A percentile compares a stretch with the other conserved stretches of the same genome.
These are phyloP conservation scores for Phoma herbarum DNA, from an alignment of 2,329 filamentous ascomycete species.

Conservation along the genomic window DNA sequence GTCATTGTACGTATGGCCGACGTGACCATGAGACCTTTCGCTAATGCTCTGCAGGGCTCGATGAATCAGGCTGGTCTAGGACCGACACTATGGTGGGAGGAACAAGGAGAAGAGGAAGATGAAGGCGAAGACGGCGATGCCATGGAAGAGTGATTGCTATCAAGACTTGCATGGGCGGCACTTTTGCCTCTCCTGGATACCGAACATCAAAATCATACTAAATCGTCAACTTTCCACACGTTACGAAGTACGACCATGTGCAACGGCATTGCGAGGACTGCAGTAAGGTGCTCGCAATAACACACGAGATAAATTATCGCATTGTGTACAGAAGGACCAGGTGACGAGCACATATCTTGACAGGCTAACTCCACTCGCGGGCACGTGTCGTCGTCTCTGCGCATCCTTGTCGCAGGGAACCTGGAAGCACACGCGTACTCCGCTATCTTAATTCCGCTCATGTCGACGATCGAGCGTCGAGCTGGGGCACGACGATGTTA, in stretches of 20 bases:
- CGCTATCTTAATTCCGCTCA: no score
- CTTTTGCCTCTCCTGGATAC: neutral
- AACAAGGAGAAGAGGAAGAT: slow-evolving; percentile 41
- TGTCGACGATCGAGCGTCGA: no score
- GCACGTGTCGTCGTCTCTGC: no score
- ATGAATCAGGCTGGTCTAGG: slow-evolving; percentile 60
- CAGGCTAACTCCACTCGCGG: no score
- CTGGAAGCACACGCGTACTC: no score
- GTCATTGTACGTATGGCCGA: slow-evolving; percentile 58
- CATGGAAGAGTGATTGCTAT: slow-evolving; percentile 35
- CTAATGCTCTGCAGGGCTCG: slow-evolving; percentile 49
- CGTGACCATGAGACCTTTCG: neutral
- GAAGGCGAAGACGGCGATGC: slow-evolving; percentile 39
- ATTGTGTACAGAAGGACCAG: no score
- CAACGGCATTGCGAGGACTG: no score
- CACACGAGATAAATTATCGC: no score
- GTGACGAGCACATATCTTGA: no score
- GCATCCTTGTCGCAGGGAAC: no score
- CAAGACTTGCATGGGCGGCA: neutral
- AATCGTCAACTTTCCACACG: neutral
- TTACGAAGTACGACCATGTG: neutral
- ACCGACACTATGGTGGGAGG: slow-evolving; percentile 58
- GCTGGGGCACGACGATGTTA: neutral
- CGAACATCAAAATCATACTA: neutral
- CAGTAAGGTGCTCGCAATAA: no score